Conservation (phyloP, 345 rosid species). For the Mercurialis annua region DNA sequence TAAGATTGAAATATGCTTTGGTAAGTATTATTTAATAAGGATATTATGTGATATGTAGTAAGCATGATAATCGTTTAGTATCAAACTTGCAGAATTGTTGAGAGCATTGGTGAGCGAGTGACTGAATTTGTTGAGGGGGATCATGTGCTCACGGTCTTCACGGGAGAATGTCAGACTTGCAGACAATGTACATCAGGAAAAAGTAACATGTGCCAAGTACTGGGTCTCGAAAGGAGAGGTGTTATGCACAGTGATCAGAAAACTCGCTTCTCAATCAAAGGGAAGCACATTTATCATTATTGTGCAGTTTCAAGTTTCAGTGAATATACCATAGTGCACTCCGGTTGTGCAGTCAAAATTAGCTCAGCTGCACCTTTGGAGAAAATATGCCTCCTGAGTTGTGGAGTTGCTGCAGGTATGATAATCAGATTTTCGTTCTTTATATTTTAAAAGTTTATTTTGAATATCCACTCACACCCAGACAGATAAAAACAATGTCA, state of each 20-base stretch:
- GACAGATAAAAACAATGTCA: not conserved
- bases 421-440: not conserved
- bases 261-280: slow-evolving; percentile 71
- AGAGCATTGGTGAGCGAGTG: slow-evolving; percentile 75
- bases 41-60: not conserved
- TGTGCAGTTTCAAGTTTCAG: slow-evolving; percentile 95
- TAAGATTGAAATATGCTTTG: not conserved
- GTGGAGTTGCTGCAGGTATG: slow-evolving; percentile 84
- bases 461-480: not conserved
- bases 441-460: not conserved
- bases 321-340: slow-evolving; percentile 85
- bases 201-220: slow-evolving; percentile 78
- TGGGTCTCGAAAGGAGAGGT: slow-evolving; percentile 85
- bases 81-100: slow-evolving; percentile 64
- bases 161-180: slow-evolving; percentile 77
- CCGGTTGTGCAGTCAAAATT: slow-evolving; percentile 92
- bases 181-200: slow-evolving; percentile 68
- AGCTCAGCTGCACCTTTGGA: slow-evolving; percentile 58
- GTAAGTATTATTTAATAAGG: not conserved
- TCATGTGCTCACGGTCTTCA: slow-evolving; percentile 78
- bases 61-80: not conserved
- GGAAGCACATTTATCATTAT: slow-evolving; percentile 76
- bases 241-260: slow-evolving; percentile 78
- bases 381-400: slow-evolving; percentile 83
- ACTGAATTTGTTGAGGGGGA: slow-evolving; percentile 80